These are phyloP conservation scores for Clavispora vitiphila DNA, from an alignment of 805 yeast genomes.

Conservation along the genomic window DNA sequence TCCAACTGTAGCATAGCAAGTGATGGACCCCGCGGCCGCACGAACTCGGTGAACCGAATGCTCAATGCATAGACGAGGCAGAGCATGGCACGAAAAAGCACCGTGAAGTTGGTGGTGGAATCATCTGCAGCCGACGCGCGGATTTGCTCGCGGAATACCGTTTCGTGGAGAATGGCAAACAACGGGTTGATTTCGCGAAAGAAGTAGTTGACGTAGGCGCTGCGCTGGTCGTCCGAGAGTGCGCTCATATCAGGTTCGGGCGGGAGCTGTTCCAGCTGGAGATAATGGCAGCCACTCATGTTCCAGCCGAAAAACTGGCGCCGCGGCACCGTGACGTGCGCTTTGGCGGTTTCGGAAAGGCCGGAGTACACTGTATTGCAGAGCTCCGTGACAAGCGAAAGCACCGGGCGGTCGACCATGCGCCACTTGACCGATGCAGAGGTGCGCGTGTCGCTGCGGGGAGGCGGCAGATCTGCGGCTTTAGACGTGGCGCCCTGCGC, in stretches of 20 bases:
- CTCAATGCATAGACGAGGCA: conserved; percentile 46
- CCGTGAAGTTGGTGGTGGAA: conserved; percentile 28
- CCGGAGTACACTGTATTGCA: conserved; percentile 29
- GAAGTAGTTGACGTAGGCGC: conserved; percentile 33
- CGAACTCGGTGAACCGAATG: conserved; percentile 46
- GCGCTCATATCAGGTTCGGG: conserved; percentile 22
- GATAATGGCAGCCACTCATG: conserved; percentile 52
- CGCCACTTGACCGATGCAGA: conserved; percentile 39
- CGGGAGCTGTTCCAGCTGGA: conserved; percentile 31
- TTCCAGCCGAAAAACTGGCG: conserved; percentile 65
- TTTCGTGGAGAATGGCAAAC: conserved; percentile 48
- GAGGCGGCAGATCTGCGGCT: too few relatives aligned
- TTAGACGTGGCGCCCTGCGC: too few relatives aligned
- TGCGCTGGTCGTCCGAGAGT: conserved; percentile 2
- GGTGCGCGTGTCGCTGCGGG: too few relatives aligned
- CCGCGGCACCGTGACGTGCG: conserved; percentile 43
- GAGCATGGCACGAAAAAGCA: conserved; percentile 49
- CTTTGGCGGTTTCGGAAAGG: conserved; percentile 29
- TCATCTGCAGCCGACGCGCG: conserved; percentile 13
- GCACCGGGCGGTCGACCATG: conserved; percentile 43
- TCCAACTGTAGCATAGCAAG: conserved; percentile 30
- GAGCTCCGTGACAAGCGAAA: conserved; percentile 35
- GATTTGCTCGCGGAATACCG: conserved; percentile 48
- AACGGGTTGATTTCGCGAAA: conserved; percentile 50
- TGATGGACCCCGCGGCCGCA: conserved; percentile 15